Evolutionary conservation across 495 filamentous ascomycete genomes (phyloP).

Genomic region (Neurospora sp.): DNA sequence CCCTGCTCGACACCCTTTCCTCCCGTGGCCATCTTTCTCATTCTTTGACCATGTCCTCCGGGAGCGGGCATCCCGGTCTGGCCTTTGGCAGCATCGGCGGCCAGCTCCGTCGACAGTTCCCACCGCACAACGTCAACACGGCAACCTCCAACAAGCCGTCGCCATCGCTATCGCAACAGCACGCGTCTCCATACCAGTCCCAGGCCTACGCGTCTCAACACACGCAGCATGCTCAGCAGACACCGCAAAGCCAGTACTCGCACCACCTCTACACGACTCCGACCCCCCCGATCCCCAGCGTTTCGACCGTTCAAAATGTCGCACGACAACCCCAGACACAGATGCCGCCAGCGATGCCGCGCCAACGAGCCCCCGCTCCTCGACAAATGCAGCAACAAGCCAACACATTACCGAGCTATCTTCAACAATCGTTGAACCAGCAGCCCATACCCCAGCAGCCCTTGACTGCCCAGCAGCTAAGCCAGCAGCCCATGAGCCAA

Average conservation of each 20-base stretch:
- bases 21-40: no score
- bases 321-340: conserved; percentile 25
- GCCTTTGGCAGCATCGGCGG: conserved; percentile 10
- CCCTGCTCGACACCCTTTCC: no score
- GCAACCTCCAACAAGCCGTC: conserved; percentile 26
- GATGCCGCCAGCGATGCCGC: conserved; percentile 24
- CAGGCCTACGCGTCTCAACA: conserved; percentile 5
- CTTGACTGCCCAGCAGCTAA: conserved; percentile 12
- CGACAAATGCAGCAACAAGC: conserved; percentile 23
- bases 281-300: conserved; percentile 26
- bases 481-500: conserved; percentile 12
- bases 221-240: conserved; percentile 9
- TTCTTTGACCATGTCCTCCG: conserved; percentile 17
- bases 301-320: conserved; percentile 29
- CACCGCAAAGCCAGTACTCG: conserved; percentile 5
- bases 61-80: conserved; percentile 21
- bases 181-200: conserved; percentile 22
- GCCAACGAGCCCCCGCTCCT: conserved; percentile 25
- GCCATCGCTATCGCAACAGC: conserved; percentile 23
- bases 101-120: conserved; percentile 19
- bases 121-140: conserved; percentile 28
- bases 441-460: conserved; percentile 14
- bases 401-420: conserved; percentile 16
- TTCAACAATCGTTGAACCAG: conserved; percentile 25
- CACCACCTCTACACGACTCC: conserved; percentile 27